Evolutionary conservation across 257 asterid species (phyloP), one percentile per base, ranked within the genome.

Genomic region (Gentiana straminea): DNA sequence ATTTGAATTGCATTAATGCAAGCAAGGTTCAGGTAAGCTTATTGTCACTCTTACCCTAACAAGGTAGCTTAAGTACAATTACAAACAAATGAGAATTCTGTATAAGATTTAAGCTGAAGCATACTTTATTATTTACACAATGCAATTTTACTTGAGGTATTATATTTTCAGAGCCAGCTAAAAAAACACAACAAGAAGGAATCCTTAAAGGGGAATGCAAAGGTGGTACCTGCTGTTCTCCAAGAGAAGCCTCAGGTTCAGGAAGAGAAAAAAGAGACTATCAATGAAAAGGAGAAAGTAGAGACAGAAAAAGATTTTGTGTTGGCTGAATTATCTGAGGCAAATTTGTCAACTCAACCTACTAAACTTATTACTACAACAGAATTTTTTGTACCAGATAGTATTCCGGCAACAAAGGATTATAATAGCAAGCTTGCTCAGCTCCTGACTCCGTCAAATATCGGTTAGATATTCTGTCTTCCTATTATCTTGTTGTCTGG

Each of bases 21-120:
- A 54, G 79, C 64, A 80, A 64, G 72, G 47, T 55, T 52, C 93
- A 76, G 88, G 97, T 81, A 66, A 61, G 60, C 34, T 48, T 45
- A 36, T 43, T 34, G 33, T 59, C 55, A 34, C 46, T 57, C 57
- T 52, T 58, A 33, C 38, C 43, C 55, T 13, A 35, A 58, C 37
- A 37, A 51, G 35, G 36, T 13, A 4, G 32, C 55, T n/a, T 46
- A 50, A 35, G 36, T 59, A 50, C 58, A 35, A 34, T 34, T 38
- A 48, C 58, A 36, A 9, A 9, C 5, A 24, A 10, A 13, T 24
- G 24, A 24, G 24, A 24, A 24, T 24, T 5, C 5, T 54, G 33
- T 13, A 57, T 10, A 46, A 38, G 13, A 10, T 44, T 10, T 9
- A 24, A 57, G 49, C n/a, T 13, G 36, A 35, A 24, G 24, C 24